Conservation (phyloP, 2,329 filamentous ascomycete species). For the Apiospora saccharicola region DNA sequence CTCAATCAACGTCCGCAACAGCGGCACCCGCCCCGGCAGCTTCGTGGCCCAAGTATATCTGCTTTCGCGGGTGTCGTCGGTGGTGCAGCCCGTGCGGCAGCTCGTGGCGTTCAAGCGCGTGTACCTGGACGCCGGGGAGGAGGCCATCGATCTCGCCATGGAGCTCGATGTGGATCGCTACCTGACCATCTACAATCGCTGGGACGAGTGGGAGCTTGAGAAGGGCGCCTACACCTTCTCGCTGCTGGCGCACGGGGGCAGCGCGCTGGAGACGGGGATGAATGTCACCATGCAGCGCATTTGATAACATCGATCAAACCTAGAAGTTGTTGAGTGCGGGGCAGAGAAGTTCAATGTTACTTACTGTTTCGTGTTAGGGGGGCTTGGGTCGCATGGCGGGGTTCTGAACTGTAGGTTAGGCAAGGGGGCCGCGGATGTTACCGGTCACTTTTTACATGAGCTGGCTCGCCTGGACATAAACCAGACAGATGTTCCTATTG, state of each 20-base stretch:
- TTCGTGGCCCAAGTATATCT: slow-evolving; percentile 52
- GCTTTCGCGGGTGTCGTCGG: slow-evolving; percentile 47
- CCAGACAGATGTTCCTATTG: too few relatives aligned
- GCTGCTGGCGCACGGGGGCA: slow-evolving; percentile 49
- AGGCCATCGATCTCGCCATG: slow-evolving; percentile 39
- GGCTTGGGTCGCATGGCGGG: too few relatives aligned
- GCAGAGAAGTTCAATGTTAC: too few relatives aligned
- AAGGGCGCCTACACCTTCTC: slow-evolving; percentile 51
- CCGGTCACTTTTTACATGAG: too few relatives aligned
- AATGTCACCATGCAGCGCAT: slow-evolving; percentile 51
- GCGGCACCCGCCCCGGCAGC: slow-evolving; percentile 42
- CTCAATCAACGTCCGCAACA: slow-evolving; percentile 44
- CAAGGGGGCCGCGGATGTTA: too few relatives aligned
- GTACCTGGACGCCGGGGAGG: slow-evolving; percentile 46
- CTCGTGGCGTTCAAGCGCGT: slow-evolving; percentile 51
- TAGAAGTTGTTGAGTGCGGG: too few relatives aligned
- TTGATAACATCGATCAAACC: slow-evolving; percentile 25
- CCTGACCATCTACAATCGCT: slow-evolving; percentile 50
- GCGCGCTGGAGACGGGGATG: slow-evolving; percentile 39
- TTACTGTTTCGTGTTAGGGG: too few relatives aligned
- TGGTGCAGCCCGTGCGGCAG: slow-evolving; percentile 52
- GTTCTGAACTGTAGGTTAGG: too few relatives aligned
- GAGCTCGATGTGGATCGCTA: slow-evolving; percentile 51
- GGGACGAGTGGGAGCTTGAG: slow-evolving; percentile 52
- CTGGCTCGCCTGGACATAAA: too few relatives aligned